These are phyloP conservation scores for Aquilaria yunnanensis DNA, from an alignment of 345 rosid species.

Conservation along the genomic window DNA sequence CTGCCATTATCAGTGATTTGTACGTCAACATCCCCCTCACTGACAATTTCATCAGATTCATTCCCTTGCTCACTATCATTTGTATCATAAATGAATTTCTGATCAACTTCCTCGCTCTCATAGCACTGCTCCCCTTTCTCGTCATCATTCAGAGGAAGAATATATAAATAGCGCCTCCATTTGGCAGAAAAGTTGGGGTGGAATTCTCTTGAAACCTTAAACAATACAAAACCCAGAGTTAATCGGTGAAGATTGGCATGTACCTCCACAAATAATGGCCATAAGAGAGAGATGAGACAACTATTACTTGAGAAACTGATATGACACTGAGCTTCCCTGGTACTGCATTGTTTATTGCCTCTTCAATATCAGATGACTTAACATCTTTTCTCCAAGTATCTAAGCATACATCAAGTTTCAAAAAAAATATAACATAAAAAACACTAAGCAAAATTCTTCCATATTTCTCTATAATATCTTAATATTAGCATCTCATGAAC, in stretches of 20 bases:
- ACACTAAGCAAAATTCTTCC: no score
- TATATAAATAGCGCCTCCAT: conserved; percentile 91
- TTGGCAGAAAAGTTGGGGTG: conserved; percentile 97
- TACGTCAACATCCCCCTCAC: conserved; percentile 22
- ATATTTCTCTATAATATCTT: no score
- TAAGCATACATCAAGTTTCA: conserved; percentile 16
- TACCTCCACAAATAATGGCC: neutral
- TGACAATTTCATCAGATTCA: conserved; percentile 24
- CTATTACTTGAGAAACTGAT: conserved; percentile 63
- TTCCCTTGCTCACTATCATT: conserved; percentile 18
- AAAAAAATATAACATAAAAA: no score
- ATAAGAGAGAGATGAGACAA: neutral
- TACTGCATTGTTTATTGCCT: conserved; percentile 49
- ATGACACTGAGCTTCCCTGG: conserved; percentile 66
- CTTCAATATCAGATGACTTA: conserved; percentile 50
- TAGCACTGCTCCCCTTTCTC: conserved; percentile 30
- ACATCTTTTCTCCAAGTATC: conserved; percentile 94
- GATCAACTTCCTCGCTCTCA: conserved; percentile 23
- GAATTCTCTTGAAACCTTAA: conserved; percentile 70
- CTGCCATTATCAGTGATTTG: conserved; percentile 20
- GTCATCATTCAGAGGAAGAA: conserved; percentile 62
- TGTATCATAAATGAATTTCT: conserved; percentile 18
- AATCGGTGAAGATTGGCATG: neutral
- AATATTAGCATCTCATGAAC: no score
- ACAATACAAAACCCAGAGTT: conserved; percentile 8